phyloP scores from a whole-genome alignment of 768 basidiomycete genomes.

The Favolaschia claudopus region DNA sequence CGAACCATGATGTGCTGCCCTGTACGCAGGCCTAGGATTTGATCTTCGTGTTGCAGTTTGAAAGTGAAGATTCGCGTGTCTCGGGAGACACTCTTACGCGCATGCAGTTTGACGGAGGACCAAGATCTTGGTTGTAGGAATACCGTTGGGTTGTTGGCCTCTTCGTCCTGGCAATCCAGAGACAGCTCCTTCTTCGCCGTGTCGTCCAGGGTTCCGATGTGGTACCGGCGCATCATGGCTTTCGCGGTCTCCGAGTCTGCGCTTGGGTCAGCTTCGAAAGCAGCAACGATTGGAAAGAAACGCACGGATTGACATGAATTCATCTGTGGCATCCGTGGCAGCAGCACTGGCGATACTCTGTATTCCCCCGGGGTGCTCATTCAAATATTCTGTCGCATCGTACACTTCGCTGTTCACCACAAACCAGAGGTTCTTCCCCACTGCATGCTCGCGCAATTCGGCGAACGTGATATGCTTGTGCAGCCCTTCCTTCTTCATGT shows the following conservation, averaged over 20 bases:
- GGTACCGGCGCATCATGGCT: slow-evolving; percentile 37
- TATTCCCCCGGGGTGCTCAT: slow-evolving; percentile 66
- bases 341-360: slow-evolving; percentile 63
- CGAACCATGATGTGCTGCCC: slow-evolving; percentile 69
- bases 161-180: not conserved
- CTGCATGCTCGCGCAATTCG: slow-evolving; percentile 50
- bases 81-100: slow-evolving; percentile 49
- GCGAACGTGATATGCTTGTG: slow-evolving; percentile 50
- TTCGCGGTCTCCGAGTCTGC: not conserved
- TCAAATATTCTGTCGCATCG: slow-evolving; percentile 56
- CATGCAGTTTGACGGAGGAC: slow-evolving; percentile 52
- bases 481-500: slow-evolving; percentile 56
- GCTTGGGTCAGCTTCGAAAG: not conserved
- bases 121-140: slow-evolving; percentile 58
- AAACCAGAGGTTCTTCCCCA: slow-evolving; percentile 53
- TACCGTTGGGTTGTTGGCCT: slow-evolving; percentile 6
- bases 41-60: slow-evolving; percentile 46
- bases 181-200: not conserved
- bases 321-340: slow-evolving; percentile 68
- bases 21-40: slow-evolving; percentile 59
- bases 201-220: slow-evolving; percentile 57
- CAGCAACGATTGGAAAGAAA: slow-evolving; percentile 24
- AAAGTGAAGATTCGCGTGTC: slow-evolving; percentile 62
- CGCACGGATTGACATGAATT: slow-evolving; percentile 69
- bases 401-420: slow-evolving; percentile 62